phyloP scores from a whole-genome alignment of 306 rosid species.

The Vachellia collinsii region DNA sequence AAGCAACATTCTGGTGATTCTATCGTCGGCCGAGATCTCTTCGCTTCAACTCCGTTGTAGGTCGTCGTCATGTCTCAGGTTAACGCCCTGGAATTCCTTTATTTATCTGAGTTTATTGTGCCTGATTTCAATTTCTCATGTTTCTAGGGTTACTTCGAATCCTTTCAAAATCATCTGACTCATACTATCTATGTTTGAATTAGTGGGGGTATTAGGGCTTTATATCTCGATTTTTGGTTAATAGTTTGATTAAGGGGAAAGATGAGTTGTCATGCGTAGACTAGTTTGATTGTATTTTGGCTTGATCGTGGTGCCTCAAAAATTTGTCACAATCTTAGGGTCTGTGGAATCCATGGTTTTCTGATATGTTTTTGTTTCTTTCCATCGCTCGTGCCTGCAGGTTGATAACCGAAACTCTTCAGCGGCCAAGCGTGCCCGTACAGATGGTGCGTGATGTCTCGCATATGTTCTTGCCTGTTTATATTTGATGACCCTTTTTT shows the following conservation, averaged over 20 bases:
- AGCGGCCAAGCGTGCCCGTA: conserved; percentile 96
- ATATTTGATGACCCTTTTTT: neutral
- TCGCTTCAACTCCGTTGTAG: conserved; percentile 7
- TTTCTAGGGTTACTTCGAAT: neutral
- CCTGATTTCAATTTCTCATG: neutral
- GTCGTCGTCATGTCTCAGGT: conserved; percentile 53
- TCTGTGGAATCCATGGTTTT: neutral
- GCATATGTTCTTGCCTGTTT: neutral
- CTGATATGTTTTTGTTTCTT: neutral
- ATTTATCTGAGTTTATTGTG: neutral
- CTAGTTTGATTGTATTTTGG: conserved; percentile 19
- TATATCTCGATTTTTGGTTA: neutral
- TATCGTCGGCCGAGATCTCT: conserved; percentile 18
- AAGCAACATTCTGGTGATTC: neutral
- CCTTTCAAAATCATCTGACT: conserved; percentile 12
- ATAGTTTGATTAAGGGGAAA: neutral
- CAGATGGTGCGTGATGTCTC: conserved; percentile 69
- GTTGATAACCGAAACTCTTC: conserved; percentile 95
- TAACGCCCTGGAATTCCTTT: conserved; percentile 12
- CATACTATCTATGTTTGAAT: neutral
- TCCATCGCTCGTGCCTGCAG: conserved; percentile 42
- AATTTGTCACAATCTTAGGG: neutral
- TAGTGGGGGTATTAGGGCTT: conserved; percentile 36
- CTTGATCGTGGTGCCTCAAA: neutral
- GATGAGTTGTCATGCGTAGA: neutral